phyloP scores from a whole-genome alignment of 1,284 basidiomycete genomes.

The Trichosporon sp. region DNA sequence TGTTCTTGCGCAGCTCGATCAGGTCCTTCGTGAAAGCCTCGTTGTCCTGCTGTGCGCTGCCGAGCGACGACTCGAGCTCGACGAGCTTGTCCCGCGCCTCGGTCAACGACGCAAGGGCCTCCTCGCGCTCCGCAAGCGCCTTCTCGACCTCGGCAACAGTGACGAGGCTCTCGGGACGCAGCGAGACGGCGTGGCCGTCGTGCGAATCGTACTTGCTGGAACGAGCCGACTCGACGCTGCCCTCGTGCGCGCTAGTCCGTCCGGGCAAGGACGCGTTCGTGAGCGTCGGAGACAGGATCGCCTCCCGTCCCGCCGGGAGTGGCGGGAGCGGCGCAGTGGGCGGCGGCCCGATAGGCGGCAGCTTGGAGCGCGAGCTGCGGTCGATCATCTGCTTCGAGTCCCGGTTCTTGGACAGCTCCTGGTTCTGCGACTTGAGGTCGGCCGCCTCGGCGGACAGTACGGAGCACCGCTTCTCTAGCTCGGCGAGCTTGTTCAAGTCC shows the following conservation, averaged over 20 bases:
- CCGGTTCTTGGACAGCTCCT: conserved; percentile 38
- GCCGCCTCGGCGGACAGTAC: conserved; percentile 27
- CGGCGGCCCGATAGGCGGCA: conserved; percentile 51
- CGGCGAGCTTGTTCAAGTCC: conserved; percentile 41
- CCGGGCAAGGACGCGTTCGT: conserved; percentile 27
- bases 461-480: conserved; percentile 37
- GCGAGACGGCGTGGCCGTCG: conserved; percentile 24
- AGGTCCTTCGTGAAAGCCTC: conserved; percentile 35
- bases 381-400: conserved; percentile 36
- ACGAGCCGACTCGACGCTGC: conserved; percentile 28
- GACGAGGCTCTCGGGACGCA: conserved; percentile 28
- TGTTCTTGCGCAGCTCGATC: conserved; percentile 37
- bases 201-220: conserved; percentile 32
- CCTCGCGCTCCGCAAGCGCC: conserved; percentile 31
- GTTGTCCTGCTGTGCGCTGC: conserved; percentile 31
- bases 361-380: conserved; percentile 32
- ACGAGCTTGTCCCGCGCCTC: conserved; percentile 26
- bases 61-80: conserved; percentile 28
- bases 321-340: conserved; percentile 51
- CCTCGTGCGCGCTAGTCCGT: conserved; percentile 29
- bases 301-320: conserved; percentile 39
- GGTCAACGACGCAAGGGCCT: conserved; percentile 25
- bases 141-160: conserved; percentile 29
- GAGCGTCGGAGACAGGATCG: conserved; percentile 30
- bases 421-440: conserved; percentile 35